phyloP scores from a whole-genome alignment of 1,284 basidiomycete genomes.

The Heterobasidion occidentale region DNA sequence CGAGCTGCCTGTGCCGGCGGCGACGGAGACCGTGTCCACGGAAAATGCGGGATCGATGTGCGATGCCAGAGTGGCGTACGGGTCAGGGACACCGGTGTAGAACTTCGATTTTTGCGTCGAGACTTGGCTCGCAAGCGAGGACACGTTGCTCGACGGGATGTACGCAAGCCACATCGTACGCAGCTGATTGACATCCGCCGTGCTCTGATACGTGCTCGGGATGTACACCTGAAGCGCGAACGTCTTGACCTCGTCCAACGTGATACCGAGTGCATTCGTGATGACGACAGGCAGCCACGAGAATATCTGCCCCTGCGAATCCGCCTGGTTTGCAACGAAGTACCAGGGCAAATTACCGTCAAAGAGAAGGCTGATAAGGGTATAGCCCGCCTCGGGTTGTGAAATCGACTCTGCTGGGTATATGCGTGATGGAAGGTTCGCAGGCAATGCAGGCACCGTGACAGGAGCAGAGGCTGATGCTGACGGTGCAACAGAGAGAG shows the following conservation, averaged over 20 bases:
- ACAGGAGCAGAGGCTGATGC: conserved; percentile 23
- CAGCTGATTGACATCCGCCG: conserved; percentile 37
- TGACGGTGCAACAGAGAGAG: conserved; percentile 20
- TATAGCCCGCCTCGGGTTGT: conserved; percentile 25
- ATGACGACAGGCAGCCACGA: conserved; percentile 47
- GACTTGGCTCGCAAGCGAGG: conserved; percentile 46
- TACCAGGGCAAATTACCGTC: conserved; percentile 49
- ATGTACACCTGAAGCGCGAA: conserved; percentile 54
- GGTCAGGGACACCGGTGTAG: conserved; percentile 36
- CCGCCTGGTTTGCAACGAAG: conserved; percentile 43
- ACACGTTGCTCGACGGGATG: conserved; percentile 41
- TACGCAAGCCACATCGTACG: conserved; percentile 56
- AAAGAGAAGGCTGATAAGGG: conserved; percentile 53
- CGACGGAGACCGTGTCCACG: conserved; percentile 40
- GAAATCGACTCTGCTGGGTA: conserved; percentile 32
- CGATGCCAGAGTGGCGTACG: conserved; percentile 43
- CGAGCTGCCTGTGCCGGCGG: conserved; percentile 23
- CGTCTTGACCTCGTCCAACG: conserved; percentile 34
- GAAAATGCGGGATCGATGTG: conserved; percentile 55
- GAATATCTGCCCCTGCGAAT: conserved; percentile 57
- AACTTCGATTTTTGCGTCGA: conserved; percentile 47
- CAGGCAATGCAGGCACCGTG: conserved; percentile 35
- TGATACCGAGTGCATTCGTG: conserved; percentile 36
- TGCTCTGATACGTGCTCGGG: conserved; percentile 40
- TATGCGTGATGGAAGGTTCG: conserved; percentile 51